phyloP scores from a whole-genome alignment of 495 filamentous ascomycete genomes.

The Aspergillus sclerotioniger region DNA sequence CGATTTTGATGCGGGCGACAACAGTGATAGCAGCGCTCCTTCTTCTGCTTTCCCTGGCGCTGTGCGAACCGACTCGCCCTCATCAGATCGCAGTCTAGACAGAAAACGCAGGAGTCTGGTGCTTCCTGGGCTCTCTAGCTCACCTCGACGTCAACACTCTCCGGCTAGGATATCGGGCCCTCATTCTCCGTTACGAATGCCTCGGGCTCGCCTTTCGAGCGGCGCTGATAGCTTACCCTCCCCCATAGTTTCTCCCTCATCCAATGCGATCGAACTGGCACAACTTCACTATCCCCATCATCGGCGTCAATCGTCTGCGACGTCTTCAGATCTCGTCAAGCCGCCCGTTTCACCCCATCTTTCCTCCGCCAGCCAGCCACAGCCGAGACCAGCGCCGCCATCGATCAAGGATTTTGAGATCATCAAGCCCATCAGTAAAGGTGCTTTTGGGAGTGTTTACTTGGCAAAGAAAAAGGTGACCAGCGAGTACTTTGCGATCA shows the following conservation, averaged over 20 bases:
- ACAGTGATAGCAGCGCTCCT: constrained; percentile 89
- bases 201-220: constrained; percentile 77
- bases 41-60: constrained; percentile 69
- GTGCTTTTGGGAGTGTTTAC: constrained; percentile 97
- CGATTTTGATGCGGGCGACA: constrained; percentile 72
- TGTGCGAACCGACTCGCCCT: constrained; percentile 80
- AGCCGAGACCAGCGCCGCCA: constrained; percentile 79
- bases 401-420: constrained; percentile 99
- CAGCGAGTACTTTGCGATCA: constrained; percentile 97
- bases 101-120: constrained; percentile 81
- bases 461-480: constrained; percentile 97
- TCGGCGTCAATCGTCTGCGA: constrained; percentile 87
- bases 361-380: constrained; percentile 63
- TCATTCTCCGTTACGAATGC: constrained; percentile 81
- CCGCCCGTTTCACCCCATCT: constrained; percentile 81
- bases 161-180: constrained; percentile 73
- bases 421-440: constrained; percentile 98
- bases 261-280: constrained; percentile 74
- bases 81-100: constrained; percentile 80
- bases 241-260: constrained; percentile 83
- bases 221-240: constrained; percentile 74
- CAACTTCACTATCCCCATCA: constrained; percentile 65
- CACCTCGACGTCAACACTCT: constrained; percentile 81
- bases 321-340: constrained; percentile 66
- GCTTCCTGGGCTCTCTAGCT: constrained; percentile 66